Conservation (phyloP, 2,329 filamentous ascomycete species). For the Diplodia mutila region DNA sequence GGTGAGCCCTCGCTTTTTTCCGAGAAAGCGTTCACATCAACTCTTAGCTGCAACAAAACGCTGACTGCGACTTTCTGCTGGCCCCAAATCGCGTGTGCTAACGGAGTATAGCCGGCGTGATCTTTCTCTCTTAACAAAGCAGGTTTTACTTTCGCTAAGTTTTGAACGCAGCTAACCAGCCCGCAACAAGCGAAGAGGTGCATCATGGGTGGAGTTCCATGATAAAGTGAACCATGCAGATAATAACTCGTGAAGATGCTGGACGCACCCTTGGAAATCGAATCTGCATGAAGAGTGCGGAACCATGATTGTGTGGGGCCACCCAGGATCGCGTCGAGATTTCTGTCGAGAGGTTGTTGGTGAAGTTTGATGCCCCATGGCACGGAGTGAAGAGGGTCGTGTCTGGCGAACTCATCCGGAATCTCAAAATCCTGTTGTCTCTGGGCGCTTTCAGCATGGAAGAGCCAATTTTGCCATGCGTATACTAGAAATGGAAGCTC, state of each 20-base stretch:
- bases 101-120: not conserved
- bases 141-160: not conserved
- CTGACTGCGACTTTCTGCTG: not conserved
- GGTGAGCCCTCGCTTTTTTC: not conserved
- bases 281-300: not conserved
- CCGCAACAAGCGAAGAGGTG: not conserved
- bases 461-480: not conserved
- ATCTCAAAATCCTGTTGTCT: not conserved
- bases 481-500: not conserved
- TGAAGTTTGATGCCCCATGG: not conserved
- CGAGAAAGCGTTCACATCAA: not conserved
- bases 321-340: not conserved
- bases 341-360: fast-evolving
- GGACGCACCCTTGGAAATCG: no score
- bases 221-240: no score
- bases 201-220: not conserved
- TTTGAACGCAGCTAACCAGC: not conserved
- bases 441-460: not conserved
- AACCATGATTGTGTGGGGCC: not conserved
- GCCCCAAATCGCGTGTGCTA: not conserved
- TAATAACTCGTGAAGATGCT: no score
- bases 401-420: not conserved
- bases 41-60: not conserved
- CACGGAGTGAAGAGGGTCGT: not conserved
- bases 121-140: not conserved